Evolutionary conservation across 1,284 basidiomycete species (phyloP), one percentile per base, ranked within the genome.

Genomic region (Apiotrichum sp.): DNA sequence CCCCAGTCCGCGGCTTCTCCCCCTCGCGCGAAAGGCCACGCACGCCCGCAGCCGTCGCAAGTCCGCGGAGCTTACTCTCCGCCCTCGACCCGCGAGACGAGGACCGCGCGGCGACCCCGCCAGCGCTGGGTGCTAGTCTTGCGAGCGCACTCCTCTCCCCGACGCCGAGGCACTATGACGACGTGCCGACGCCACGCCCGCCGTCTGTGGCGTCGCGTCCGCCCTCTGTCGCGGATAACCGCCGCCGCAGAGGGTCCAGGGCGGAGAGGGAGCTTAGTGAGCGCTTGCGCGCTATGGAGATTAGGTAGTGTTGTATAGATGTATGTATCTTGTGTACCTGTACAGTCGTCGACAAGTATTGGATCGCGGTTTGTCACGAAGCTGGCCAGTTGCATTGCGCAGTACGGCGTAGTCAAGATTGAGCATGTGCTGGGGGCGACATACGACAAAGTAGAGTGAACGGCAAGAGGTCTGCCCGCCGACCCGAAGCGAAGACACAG

Each of bases 181-280:
- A 34, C 8, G 47, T 22, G 22, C 22, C 45, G 22, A 49, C 57
- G 6, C 51, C 56, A 6, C 59, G 55, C 31, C 46, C 63, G 0
- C 54, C 51, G 11, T 29, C 52, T 13, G 36, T 38, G 36, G 36
- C 22, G 22, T 22, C 22, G 22, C 22, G 22, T 22, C 22, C 22
- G 22, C 22, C 22, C 22, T 22, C 22, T 44, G 44, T 50, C 34
- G 34, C 44, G 36, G 39, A 42, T 48, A 16, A 46, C 40, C 2
- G 35, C 46, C 49, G 57, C n/a, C 51, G 62, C 2, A 59, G 65
- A 9, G 60, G 57, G n/a, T 59, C 56, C 34, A 34, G 60, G 22
- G 66, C 65, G 22, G 71, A 73, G 49, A 51, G 66, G 29, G 69
- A 70, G 53, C 50, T 73, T 47, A 70, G 68, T 50, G 69, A 70